Evolutionary conservation across 345 rosid genomes (phyloP).

Genomic region (Eucalyptus brandiana): DNA sequence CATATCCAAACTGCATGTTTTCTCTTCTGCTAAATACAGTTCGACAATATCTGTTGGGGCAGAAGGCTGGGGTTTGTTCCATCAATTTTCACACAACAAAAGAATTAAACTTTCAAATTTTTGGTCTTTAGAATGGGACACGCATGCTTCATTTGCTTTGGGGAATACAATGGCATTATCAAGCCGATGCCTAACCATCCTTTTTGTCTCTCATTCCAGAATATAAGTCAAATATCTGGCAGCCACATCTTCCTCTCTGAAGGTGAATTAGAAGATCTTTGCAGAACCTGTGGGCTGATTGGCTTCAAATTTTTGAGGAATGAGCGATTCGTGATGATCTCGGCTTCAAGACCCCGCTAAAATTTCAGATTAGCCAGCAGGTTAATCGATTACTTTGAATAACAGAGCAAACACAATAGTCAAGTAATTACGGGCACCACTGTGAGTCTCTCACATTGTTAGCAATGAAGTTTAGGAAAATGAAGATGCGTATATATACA

Average conservation of each 20-base stretch:
- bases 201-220: conserved; percentile 13
- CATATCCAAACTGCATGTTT: neutral
- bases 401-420: neutral
- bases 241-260: conserved; percentile 38
- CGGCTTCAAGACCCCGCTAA: conserved; percentile 55
- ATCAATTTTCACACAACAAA: neutral
- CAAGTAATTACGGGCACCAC: neutral
- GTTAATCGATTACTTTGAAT: neutral
- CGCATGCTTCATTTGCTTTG: neutral
- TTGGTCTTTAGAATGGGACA: neutral
- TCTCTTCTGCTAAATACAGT: neutral
- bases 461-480: neutral
- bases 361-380: neutral
- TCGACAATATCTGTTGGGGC: neutral
- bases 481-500: neutral
- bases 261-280: conserved; percentile 71
- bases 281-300: conserved; percentile 67
- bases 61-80: neutral
- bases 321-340: conserved; percentile 54
- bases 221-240: conserved; percentile 33
- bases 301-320: conserved; percentile 47
- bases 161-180: neutral
- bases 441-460: neutral
- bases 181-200: neutral
- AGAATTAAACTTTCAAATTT: neutral